Evolutionary conservation across 2,329 filamentous ascomycete genomes (phyloP).

Genomic region (Ophiostoma himal-ulmi): DNA sequence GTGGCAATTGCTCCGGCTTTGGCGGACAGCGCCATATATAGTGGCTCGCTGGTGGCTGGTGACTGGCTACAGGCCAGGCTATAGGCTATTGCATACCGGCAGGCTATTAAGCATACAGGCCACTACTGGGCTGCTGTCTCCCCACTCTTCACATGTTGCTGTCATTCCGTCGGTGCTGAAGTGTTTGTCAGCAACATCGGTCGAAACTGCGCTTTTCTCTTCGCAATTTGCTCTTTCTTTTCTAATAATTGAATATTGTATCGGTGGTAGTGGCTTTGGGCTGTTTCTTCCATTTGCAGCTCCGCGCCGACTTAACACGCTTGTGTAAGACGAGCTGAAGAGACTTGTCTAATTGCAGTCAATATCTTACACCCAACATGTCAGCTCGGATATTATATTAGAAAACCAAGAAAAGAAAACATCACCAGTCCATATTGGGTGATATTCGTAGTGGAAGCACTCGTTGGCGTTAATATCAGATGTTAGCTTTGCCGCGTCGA

Average conservation of each 20-base stretch:
- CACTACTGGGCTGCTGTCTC: background rate
- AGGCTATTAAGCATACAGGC: background rate
- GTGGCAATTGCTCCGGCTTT: background rate
- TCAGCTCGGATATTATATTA: background rate
- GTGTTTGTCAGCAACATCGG: background rate
- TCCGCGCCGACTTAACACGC: background rate
- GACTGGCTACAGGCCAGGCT: background rate
- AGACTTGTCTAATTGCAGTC: background rate
- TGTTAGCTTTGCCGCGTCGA: background rate
- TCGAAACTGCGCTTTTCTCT: background rate
- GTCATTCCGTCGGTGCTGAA: background rate
- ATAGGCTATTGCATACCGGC: background rate
- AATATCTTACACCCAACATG: background rate
- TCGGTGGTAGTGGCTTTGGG: background rate
- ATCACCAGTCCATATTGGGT: background rate
- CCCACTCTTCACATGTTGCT: slow-evolving; percentile 8
- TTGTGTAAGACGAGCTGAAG: slow-evolving; percentile 4
- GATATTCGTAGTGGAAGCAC: background rate
- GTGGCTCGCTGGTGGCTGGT: background rate
- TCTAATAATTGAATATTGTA: background rate
- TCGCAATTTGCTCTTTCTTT: too few relatives aligned
- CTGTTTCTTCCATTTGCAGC: background rate
- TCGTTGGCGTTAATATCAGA: background rate
- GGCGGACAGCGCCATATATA: background rate
- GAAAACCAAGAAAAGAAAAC: background rate